phyloP scores from a whole-genome alignment of 202 grass and related monocot species.

The Miscanthus sacchariflorus region DNA sequence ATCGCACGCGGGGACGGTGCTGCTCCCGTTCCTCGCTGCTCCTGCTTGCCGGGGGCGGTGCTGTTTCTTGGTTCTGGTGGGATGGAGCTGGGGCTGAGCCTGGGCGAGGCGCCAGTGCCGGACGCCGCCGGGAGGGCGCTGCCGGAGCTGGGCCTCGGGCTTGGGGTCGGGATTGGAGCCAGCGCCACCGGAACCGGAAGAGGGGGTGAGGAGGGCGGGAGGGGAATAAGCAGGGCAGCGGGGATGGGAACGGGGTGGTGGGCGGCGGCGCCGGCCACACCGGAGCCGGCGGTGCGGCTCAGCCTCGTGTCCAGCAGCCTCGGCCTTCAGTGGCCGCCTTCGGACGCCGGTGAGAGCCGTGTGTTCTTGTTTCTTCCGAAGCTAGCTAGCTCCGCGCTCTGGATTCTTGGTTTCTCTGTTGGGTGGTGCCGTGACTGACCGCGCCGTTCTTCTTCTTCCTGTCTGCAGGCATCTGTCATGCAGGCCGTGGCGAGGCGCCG shows the following conservation, averaged over 20 bases:
- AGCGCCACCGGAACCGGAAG: not conserved
- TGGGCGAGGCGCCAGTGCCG: conserved; percentile 52
- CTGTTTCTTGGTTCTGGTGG: not conserved
- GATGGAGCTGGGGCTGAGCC: conserved; percentile 89
- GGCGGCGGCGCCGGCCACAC: conserved; percentile 17
- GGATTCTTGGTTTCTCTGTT: not conserved
- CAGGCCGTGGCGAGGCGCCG: conserved; percentile 51
- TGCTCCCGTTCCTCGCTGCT: too few relatives aligned
- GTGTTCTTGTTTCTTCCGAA: not conserved
- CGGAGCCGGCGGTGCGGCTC: conserved; percentile 60
- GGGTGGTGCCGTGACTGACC: not conserved
- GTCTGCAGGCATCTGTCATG: not conserved
- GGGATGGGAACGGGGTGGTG: conserved; percentile 22
- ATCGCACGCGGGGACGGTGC: too few relatives aligned
- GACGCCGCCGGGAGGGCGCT: conserved; percentile 39
- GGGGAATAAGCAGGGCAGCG: not conserved
- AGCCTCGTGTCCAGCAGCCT: conserved; percentile 51
- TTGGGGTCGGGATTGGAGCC: conserved; percentile 21
- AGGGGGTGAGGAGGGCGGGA: not conserved
- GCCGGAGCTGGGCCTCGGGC: conserved; percentile 59
- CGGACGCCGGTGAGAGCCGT: not conserved
- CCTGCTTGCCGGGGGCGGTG: not conserved
- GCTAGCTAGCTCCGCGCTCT: not conserved
- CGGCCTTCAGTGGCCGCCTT: conserved; percentile 58
- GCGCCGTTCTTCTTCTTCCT: not conserved